Percentiles rank a stretch among this genome's conserved stretches.
phyloP scores from a whole-genome alignment of 371 early-diverging fungal genomes.

The Mucor mucedo region DNA sequence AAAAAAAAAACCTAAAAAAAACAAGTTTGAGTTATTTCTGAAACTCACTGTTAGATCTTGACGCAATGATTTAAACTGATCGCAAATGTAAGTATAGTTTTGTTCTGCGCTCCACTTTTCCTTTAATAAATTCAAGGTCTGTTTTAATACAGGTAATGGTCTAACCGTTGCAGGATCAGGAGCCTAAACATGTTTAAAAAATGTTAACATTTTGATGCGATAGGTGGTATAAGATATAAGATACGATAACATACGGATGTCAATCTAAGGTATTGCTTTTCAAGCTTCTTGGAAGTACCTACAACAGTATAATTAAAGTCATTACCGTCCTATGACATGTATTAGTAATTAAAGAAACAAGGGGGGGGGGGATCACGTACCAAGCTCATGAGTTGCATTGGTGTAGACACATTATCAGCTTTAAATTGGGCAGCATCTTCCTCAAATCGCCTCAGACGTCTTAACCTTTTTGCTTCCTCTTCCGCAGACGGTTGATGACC shows the following conservation, averaged over 20 bases:
- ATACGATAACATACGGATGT: constrained; percentile 69
- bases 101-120: constrained; percentile 79
- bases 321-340: constrained; percentile 61
- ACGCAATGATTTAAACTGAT: constrained; percentile 93
- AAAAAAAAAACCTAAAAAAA: not conserved
- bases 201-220: no score
- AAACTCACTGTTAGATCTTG: constrained; percentile 85
- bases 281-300: constrained; percentile 83
- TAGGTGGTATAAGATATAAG: not conserved
- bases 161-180: constrained; percentile 92
- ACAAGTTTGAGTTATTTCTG: constrained; percentile 16
- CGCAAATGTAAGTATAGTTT: constrained; percentile 92
- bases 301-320: constrained; percentile 85
- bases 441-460: constrained; percentile 55
- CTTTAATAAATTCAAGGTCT: constrained; percentile 79
- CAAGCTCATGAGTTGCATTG: constrained; percentile 12
- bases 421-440: constrained; percentile 32
- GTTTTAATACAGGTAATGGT: constrained; percentile 75
- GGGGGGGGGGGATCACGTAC: constrained; percentile 4
- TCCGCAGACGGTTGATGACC: constrained; percentile 30
- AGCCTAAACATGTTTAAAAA: constrained; percentile 53
- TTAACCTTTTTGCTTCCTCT: constrained; percentile 42
- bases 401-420: constrained; percentile 17
- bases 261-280: constrained; percentile 89
- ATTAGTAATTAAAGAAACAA: not conserved